A percentile compares a stretch with the other conserved stretches of the same genome.
Evolutionary conservation across 495 filamentous ascomycete species (phyloP).

Genomic region (Penicillium salamii): DNA sequence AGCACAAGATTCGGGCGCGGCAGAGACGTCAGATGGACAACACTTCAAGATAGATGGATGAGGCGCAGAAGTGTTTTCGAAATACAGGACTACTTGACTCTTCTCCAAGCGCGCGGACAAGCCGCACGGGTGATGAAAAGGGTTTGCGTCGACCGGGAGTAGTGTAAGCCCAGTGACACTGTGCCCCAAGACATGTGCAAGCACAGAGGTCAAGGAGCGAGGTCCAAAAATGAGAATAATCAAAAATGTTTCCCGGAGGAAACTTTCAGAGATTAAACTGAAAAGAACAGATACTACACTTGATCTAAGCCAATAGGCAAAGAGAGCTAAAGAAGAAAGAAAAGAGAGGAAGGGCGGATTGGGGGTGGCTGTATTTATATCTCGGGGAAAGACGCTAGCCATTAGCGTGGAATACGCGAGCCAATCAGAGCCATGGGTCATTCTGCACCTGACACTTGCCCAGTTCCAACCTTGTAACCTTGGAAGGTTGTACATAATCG

Average conservation of each 20-base stretch:
- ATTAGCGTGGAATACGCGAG: constrained; percentile 14
- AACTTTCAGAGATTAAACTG: constrained; percentile 77
- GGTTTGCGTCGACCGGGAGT: constrained; percentile 78
- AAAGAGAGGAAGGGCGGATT: constrained; percentile 27
- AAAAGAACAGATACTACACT: constrained; percentile 99
- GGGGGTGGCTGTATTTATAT: constrained; percentile 27
- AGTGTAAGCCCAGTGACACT: constrained; percentile 91
- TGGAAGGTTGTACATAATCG: no score
- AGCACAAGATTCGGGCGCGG: no score
- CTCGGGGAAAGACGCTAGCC: no score
- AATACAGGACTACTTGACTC: constrained; percentile 26
- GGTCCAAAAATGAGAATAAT: constrained; percentile 81
- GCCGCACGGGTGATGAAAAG: constrained; percentile 59
- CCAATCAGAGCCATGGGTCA: constrained; percentile 17
- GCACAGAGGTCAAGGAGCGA: constrained; percentile 65
- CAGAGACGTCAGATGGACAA: no score
- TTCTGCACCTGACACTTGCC: no score
- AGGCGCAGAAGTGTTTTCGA: no score
- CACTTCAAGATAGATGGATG: no score
- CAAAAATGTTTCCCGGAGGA: constrained; percentile 68
- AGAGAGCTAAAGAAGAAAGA: constrained; percentile 49
- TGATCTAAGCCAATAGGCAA: constrained; percentile 69
- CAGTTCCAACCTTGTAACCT: no score
- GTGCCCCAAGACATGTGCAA: constrained; percentile 73
- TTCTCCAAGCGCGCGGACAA: constrained; percentile 62